A percentile compares a stretch with the other conserved stretches of the same genome.
phyloP scores from a whole-genome alignment of 306 rosid genomes.

The Malus fusca region DNA sequence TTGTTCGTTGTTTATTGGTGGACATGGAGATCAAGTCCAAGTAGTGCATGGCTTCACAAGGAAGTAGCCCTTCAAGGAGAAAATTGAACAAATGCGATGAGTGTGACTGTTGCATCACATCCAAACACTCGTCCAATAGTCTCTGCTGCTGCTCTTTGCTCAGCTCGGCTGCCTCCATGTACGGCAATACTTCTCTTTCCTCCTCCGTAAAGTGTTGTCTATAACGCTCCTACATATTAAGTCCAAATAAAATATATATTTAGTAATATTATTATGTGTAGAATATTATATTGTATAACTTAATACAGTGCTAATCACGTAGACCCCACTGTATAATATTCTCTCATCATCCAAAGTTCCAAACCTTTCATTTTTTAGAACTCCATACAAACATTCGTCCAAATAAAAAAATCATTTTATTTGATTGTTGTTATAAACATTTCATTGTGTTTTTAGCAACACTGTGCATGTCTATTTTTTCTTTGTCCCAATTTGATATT shows the following conservation, averaged over 20 bases:
- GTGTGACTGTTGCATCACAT: conserved; percentile 76
- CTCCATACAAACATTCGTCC: no score
- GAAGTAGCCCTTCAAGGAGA: conserved; percentile 66
- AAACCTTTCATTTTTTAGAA: no score
- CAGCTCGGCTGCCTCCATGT: conserved; percentile 75
- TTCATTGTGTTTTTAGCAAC: no score
- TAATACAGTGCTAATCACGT: no score
- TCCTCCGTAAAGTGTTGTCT: conserved; percentile 71
- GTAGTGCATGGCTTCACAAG: conserved; percentile 71
- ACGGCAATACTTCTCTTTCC: conserved; percentile 61
- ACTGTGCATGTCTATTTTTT: no score
- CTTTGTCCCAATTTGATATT: no score
- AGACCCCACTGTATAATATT: no score
- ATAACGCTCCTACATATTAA: conserved; percentile 38
- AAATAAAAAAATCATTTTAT: no score
- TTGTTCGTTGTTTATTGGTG: conserved; percentile 31
- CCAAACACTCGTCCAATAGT: conserved; percentile 53
- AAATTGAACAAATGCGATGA: conserved; percentile 46
- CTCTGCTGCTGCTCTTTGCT: conserved; percentile 47
- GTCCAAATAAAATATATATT: background rate
- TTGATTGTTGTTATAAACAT: no score
- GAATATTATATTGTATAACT: no score
- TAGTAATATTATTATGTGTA: background rate
- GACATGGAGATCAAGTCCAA: conserved; percentile 58
- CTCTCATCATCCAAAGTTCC: no score